Evolutionary conservation across 805 yeast species (phyloP).

Genomic region (Candida nonsorbophila): DNA sequence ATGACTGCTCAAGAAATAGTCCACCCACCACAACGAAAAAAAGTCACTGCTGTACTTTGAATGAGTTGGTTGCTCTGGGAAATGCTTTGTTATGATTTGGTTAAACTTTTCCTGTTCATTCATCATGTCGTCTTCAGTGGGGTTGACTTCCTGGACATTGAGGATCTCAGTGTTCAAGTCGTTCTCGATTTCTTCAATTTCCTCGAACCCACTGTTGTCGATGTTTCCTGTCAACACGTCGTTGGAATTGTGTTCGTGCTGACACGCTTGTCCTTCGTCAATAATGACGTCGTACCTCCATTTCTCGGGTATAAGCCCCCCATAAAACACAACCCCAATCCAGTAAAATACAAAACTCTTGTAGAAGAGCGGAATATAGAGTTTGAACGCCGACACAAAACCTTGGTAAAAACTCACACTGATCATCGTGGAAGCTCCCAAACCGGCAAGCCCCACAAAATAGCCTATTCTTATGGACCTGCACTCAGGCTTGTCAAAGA

Average conservation of each 20-base stretch:
- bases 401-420: slow-evolving; percentile 56
- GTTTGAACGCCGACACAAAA: slow-evolving; percentile 40
- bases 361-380: slow-evolving; percentile 61
- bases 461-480: slow-evolving; percentile 75
- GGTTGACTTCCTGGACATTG: slow-evolving; percentile 4
- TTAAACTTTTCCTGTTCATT: slow-evolving; percentile 16
- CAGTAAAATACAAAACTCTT: slow-evolving; percentile 72
- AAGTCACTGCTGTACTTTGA: slow-evolving; percentile 37
- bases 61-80: slow-evolving; percentile 23
- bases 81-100: slow-evolving; percentile 29
- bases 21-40: slow-evolving; percentile 77
- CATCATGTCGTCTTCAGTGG: slow-evolving; percentile 5
- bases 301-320: slow-evolving; percentile 83
- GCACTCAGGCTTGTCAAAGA: slow-evolving; percentile 82
- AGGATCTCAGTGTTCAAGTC: slow-evolving; percentile 7
- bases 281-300: slow-evolving; percentile 68
- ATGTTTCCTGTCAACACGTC: slow-evolving; percentile 30
- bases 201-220: slow-evolving; percentile 35
- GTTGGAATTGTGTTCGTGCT: slow-evolving; percentile 17
- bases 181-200: slow-evolving; percentile 22
- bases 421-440: slow-evolving; percentile 66
- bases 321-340: slow-evolving; percentile 82
- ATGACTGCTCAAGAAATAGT: slow-evolving; percentile 71
- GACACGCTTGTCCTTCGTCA: slow-evolving; percentile 33
- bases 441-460: slow-evolving; percentile 68